phyloP scores from a whole-genome alignment of 2,329 filamentous ascomycete species.

The Cladosporium oxysporum region DNA sequence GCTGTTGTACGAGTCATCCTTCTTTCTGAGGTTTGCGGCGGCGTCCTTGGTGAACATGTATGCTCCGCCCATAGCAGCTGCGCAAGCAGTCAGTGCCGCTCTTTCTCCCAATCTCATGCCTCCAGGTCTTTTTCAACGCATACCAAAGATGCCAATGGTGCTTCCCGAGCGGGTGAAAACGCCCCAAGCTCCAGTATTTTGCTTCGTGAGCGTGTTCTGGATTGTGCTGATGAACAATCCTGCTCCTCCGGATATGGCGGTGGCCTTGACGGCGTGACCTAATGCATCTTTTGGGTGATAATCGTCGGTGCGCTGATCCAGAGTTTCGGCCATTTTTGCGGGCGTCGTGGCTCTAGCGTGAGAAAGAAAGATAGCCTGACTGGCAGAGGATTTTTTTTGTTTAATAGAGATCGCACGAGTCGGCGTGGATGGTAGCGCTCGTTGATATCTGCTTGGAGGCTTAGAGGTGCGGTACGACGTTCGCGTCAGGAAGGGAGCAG shows the following conservation, averaged over 20 bases:
- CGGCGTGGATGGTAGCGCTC: too few species aligned
- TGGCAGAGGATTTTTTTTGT: too few species aligned
- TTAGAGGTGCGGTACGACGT: too few species aligned
- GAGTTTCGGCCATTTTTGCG: slow-evolving; percentile 46
- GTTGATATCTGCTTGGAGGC: too few species aligned
- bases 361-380: too few species aligned
- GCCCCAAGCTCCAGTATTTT: slow-evolving; percentile 78
- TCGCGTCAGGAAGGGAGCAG: too few species aligned
- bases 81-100: slow-evolving; percentile 25
- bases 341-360: background rate
- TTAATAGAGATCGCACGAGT: too few species aligned
- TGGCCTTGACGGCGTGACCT: slow-evolving; percentile 64
- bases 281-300: slow-evolving; percentile 79
- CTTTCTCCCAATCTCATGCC: background rate
- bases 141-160: slow-evolving; percentile 70
- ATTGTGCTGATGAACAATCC: slow-evolving; percentile 75
- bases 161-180: slow-evolving; percentile 78
- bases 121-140: slow-evolving; percentile 14
- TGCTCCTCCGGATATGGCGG: slow-evolving; percentile 63
- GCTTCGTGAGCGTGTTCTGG: slow-evolving; percentile 81
- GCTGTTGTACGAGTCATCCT: slow-evolving; percentile 76
- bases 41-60: slow-evolving; percentile 78
- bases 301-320: slow-evolving; percentile 42
- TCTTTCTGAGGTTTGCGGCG: slow-evolving; percentile 80
- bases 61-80: slow-evolving; percentile 71